Percentiles rank a stretch among this genome's conserved stretches.
These are phyloP conservation scores for Polygonum aviculare DNA, from an alignment of 148 eudicot species.

Conservation along the genomic window DNA sequence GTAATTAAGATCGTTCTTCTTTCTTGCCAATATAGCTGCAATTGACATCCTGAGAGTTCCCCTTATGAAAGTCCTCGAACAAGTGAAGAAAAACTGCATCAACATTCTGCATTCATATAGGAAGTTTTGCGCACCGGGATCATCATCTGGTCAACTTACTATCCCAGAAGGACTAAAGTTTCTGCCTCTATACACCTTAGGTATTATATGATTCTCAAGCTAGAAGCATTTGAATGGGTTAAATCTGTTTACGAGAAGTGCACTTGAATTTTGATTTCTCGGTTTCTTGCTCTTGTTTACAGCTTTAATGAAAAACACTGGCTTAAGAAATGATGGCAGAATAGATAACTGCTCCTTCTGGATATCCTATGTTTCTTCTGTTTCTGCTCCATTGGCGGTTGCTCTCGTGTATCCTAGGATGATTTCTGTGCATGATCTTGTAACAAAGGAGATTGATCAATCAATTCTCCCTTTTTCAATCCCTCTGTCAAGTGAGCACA, in stretches of 20 bases:
- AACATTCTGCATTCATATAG: slow-evolving; percentile 74
- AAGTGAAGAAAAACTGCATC: slow-evolving; percentile 69
- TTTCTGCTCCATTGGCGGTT: slow-evolving; percentile 70
- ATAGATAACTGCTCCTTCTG: slow-evolving; percentile 81
- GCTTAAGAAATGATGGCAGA: slow-evolving; percentile 73
- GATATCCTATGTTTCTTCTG: slow-evolving; percentile 72
- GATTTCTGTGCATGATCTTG: slow-evolving; percentile 77
- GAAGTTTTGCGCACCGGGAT: slow-evolving; percentile 79
- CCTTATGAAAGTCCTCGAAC: slow-evolving; percentile 68
- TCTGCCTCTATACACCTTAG: slow-evolving; percentile 83
- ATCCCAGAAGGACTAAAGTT: slow-evolving; percentile 94
- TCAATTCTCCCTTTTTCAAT: slow-evolving; percentile 46
- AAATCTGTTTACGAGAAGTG: background rate
- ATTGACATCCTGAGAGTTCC: slow-evolving; percentile 55
- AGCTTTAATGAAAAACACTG: slow-evolving; percentile 77
- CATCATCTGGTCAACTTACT: slow-evolving; percentile 85
- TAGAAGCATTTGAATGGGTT: background rate
- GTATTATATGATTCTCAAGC: slow-evolving; percentile 25
- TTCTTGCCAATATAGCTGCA: slow-evolving; percentile 45
- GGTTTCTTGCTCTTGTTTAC: slow-evolving; percentile 16
- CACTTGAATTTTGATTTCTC: background rate
- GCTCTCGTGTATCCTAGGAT: slow-evolving; percentile 91
- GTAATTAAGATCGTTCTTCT: slow-evolving; percentile 1
- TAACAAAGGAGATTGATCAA: slow-evolving; percentile 52
- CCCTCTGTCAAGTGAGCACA: slow-evolving; percentile 88